Evolutionary conservation across 768 basidiomycete species (phyloP).

Genomic region (Lactarius akahatsu): DNA sequence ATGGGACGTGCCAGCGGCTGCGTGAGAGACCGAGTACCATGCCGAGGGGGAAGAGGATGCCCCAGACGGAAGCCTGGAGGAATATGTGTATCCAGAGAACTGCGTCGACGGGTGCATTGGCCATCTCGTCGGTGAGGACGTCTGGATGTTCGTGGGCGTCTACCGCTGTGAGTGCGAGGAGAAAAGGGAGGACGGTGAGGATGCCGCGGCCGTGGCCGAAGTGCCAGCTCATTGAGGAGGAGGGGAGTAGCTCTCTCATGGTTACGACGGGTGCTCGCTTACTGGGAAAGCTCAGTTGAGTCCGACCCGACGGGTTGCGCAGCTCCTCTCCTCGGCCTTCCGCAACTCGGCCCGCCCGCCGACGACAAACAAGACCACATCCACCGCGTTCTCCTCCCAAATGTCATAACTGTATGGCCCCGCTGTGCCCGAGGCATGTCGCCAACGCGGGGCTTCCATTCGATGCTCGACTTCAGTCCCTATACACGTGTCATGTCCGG

Average conservation of each 20-base stretch:
- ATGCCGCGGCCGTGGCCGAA: background rate
- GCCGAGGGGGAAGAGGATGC: conserved; percentile 79
- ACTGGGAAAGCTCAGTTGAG: background rate
- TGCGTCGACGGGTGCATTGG: conserved; percentile 66
- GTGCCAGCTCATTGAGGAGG: conserved; percentile 2
- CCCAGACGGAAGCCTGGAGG: conserved; percentile 80
- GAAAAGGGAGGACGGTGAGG: background rate
- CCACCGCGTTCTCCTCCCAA: too few species aligned
- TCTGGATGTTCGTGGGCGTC: conserved; percentile 66
- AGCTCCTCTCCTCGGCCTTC: background rate
- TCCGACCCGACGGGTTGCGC: background rate
- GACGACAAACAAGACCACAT: background rate
- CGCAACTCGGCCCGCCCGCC: background rate
- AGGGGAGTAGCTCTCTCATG: background rate
- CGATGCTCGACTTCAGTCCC: background rate
- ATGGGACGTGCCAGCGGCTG: conserved; percentile 88
- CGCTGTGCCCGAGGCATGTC: too few species aligned
- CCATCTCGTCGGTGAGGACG: conserved; percentile 59
- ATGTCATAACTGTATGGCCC: too few species aligned
- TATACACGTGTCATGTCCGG: background rate
- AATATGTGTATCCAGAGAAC: conserved; percentile 83
- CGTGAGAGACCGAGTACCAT: conserved; percentile 75
- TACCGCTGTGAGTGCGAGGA: conserved; percentile 30
- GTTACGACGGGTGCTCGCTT: background rate
- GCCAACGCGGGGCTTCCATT: background rate